Base-by-base conservation (phyloP, 768 basidiomycete species). In the Mycena indigotica region DNA sequence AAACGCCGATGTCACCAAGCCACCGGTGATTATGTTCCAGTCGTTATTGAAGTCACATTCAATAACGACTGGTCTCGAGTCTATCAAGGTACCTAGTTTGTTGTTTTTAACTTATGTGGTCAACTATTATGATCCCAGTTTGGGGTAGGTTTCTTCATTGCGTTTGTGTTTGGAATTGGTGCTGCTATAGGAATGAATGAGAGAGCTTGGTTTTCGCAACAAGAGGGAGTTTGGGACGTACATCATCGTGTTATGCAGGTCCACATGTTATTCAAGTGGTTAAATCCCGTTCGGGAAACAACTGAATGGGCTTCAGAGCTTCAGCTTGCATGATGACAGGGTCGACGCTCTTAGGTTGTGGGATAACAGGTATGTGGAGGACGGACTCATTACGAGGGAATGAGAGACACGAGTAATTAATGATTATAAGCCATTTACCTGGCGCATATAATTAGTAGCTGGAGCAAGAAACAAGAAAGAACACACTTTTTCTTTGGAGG, bases 291-390 rank as follows among this genome's bases (percentile, higher is more conserved):
- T 78, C 84, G 2, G 86, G 86, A 0, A 79, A 84, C 68, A 91
- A 89, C 67, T 93, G 91, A 91, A 79, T 82, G 66, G 91, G 91
- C 0, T 93, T 93, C 69, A 87, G 89, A 2, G 93, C 93, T 75
- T 88, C 2, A 84, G 89, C 66, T 75, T 89, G 2, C 66, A 74
- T 54, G 84, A 84, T 67, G 88, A 88, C 16, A 72, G 87, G 52
- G 70, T 73, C 32, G 84, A 88, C 69, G 88, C 88, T 10, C 75
- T 80, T 23, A 60, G 66, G n/a, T 65, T 67, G 17, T 56, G 69
- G 41, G 59, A 57, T 24, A 57, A 40, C 3, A 65, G 57, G 55
- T 56, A 58, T 56, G 61, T 54, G 3, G 56, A 65, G 16, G 57
- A 64, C 8, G 66, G 61, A 35, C 28, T 63, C 41, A 58, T 60